Percentiles rank a stretch among this genome's conserved stretches.
phyloP scores from a whole-genome alignment of 2,329 filamentous ascomycete genomes.

The Tolypocladium pustulatum region DNA sequence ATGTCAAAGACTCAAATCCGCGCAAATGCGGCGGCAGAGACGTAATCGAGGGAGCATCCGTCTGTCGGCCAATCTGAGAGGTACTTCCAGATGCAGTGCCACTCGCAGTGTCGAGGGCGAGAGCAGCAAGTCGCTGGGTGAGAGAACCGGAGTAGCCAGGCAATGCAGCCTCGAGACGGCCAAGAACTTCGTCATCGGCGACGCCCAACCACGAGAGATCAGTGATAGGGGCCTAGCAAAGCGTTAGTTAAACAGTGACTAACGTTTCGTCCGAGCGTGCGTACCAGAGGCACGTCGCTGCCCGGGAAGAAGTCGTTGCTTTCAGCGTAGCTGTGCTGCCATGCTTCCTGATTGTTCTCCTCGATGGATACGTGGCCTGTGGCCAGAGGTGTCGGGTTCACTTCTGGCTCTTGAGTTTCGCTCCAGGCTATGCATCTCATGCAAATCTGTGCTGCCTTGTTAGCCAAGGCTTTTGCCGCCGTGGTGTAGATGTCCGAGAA shows the following conservation, averaged over 20 bases:
- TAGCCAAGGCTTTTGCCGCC: neutral
- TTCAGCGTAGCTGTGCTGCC: slow-evolving; percentile 3
- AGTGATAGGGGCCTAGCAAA: slow-evolving; percentile 16
- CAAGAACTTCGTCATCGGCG: neutral
- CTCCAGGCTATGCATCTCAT: slow-evolving; percentile 23
- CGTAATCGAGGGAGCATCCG: neutral
- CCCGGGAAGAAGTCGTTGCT: slow-evolving; percentile 16
- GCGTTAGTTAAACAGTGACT: slow-evolving; percentile 7
- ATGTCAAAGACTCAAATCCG: neutral
- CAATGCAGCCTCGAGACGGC: neutral
- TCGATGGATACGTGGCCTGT: slow-evolving; percentile 23
- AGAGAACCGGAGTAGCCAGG: neutral
- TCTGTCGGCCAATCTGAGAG: neutral
- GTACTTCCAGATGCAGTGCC: neutral
- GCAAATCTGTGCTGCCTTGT: slow-evolving; percentile 18
- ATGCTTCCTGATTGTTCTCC: slow-evolving; percentile 10
- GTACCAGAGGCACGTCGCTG: slow-evolving; percentile 10
- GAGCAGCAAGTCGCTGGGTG: too few relatives aligned
- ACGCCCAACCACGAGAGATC: slow-evolving; percentile 9
- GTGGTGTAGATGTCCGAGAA: neutral
- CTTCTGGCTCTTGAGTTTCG: slow-evolving; percentile 22
- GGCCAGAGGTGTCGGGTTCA: slow-evolving; percentile 17
- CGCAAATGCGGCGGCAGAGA: slow-evolving; percentile 4
- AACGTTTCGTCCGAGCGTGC: neutral
- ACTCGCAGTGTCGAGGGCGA: too few relatives aligned